Evolutionary conservation across 2,329 filamentous ascomycete genomes (phyloP).

Genomic region (Penicillium decumbens): DNA sequence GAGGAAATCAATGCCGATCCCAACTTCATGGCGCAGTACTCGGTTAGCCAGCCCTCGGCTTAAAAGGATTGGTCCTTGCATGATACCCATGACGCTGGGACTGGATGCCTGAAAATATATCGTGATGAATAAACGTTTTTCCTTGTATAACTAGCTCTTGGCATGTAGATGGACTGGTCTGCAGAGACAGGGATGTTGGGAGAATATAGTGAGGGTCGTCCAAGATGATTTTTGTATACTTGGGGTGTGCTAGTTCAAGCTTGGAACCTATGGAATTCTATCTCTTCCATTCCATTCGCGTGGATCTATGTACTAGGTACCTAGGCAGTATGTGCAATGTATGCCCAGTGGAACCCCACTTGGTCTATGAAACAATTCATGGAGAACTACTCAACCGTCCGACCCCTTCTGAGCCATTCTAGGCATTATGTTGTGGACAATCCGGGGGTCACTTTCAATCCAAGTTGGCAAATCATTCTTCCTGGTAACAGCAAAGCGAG

Average conservation of each 20-base stretch:
- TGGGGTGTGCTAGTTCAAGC: background rate
- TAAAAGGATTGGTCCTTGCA: conserved; percentile 8
- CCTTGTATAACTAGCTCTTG: background rate
- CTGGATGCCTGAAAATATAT: conserved; percentile 13
- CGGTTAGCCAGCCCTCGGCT: conserved; percentile 41
- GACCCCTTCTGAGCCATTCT: background rate
- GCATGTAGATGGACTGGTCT: background rate
- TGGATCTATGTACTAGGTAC: background rate
- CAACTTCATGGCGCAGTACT: conserved; percentile 74
- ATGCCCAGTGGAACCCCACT: background rate
- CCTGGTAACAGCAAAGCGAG: conserved; percentile 43
- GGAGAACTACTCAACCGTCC: background rate
- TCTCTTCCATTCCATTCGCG: background rate
- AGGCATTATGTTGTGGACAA: background rate
- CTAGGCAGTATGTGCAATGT: background rate
- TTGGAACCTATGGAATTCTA: background rate
- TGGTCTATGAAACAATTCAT: background rate
- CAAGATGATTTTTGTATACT: background rate
- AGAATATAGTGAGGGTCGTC: background rate
- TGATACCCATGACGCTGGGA: conserved; percentile 19
- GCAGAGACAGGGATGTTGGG: background rate
- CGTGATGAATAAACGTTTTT: conserved; percentile 20
- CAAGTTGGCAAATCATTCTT: conserved; percentile 11
- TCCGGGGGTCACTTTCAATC: conserved; percentile 5
- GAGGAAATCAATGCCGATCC: conserved; percentile 83